Percentiles rank a stretch among this genome's conserved stretches.
Conservation (phyloP, 805 yeast genomes). For the Candida michaelii region DNA sequence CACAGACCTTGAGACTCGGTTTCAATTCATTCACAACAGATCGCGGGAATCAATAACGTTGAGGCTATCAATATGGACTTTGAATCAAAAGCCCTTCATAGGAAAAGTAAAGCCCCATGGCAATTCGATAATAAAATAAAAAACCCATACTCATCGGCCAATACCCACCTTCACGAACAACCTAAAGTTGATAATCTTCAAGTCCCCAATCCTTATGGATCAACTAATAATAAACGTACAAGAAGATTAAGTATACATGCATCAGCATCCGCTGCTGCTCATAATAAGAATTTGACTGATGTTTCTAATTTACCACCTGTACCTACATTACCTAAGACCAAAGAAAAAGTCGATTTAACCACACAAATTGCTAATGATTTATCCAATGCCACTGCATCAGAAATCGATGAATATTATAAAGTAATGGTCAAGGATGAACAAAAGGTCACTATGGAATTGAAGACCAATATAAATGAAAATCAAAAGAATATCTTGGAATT, state of each 20-base stretch:
- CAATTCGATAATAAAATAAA: conserved; percentile 20
- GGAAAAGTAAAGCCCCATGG: conserved; percentile 48
- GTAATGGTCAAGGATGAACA: conserved; percentile 49
- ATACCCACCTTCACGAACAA: conserved; percentile 17
- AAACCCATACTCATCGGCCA: conserved; percentile 27
- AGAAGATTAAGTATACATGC: conserved; percentile 39
- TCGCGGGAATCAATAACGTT: no score
- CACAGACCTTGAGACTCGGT: no score
- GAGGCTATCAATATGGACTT: conserved; percentile 33
- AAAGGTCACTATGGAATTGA: conserved; percentile 56
- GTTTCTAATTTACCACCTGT: conserved; percentile 30
- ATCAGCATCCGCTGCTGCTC: conserved; percentile 35
- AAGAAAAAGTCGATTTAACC: conserved; percentile 6
- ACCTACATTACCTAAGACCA: conserved; percentile 19
- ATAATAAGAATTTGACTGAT: conserved; percentile 23
- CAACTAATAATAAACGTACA: conserved; percentile 14
- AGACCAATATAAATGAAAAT: conserved; percentile 58
- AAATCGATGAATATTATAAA: conserved; percentile 68
- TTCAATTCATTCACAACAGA: no score
- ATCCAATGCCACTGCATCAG: conserved; percentile 65
- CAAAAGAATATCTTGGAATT: conserved; percentile 61
- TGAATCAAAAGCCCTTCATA: conserved; percentile 28
- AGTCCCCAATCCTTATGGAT: conserved; percentile 19
- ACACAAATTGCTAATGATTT: conserved; percentile 38
- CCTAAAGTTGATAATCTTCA: conserved; percentile 7